phyloP scores from a whole-genome alignment of 2,329 filamentous ascomycete genomes.

The Colletotrichum tropicale region DNA sequence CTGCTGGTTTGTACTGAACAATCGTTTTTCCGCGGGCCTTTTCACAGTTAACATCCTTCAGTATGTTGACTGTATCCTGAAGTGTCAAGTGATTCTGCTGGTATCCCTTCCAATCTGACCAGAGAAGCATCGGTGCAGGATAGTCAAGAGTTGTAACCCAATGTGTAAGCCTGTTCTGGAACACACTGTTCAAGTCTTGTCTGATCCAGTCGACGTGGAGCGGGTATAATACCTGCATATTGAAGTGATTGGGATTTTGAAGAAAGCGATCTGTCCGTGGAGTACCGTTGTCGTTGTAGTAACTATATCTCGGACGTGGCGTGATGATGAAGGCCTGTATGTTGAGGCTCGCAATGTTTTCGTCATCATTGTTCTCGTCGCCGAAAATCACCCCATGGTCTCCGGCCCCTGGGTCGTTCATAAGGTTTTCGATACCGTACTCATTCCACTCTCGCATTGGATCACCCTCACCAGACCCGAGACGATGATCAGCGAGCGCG shows the following conservation, averaged over 20 bases:
- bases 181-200: not conserved
- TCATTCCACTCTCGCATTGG: not conserved
- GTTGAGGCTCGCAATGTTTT: not conserved
- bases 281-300: not conserved
- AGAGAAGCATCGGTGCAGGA: not conserved
- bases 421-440: not conserved
- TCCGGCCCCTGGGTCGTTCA: not conserved
- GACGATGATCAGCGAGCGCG: not conserved
- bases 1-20: not conserved
- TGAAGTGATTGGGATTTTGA: not conserved
- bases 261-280: not conserved
- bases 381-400: not conserved
- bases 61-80: not conserved
- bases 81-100: not conserved
- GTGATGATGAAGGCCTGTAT: not conserved
- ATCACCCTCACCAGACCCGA: not conserved
- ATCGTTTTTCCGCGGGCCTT: not conserved
- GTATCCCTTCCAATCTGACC: not conserved
- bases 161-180: not conserved
- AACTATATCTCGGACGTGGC: not conserved
- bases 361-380: not conserved
- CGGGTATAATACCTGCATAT: not conserved
- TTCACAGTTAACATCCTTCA: not conserved
- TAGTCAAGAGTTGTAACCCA: not conserved
- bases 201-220: not conserved